A percentile compares a stretch with the other conserved stretches of the same genome.
These are phyloP conservation scores for Euptelea pleiosperma DNA, from an alignment of 164 flowering plant species.

Conservation along the genomic window DNA sequence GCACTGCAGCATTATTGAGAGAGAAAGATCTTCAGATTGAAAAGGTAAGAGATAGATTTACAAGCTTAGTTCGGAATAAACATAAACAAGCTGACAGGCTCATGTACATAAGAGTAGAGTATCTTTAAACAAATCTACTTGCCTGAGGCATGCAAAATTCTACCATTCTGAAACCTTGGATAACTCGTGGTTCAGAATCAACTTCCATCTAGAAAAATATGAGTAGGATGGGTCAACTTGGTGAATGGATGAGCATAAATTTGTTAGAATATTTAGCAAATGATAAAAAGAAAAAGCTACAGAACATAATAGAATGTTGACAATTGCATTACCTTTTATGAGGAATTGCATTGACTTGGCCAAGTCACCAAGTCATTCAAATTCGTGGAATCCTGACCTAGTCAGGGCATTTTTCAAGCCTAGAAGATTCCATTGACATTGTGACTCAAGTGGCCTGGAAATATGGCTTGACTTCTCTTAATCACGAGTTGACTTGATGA, in stretches of 20 bases:
- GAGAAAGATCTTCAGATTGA: slow-evolving; percentile 86
- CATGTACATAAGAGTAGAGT: background rate
- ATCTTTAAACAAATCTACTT: no score
- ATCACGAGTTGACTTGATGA: no score
- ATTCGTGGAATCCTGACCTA: background rate
- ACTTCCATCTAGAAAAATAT: no score
- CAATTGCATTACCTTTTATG: background rate
- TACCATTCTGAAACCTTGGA: no score
- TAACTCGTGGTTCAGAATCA: no score
- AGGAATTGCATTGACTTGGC: background rate
- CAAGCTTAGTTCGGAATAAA: background rate
- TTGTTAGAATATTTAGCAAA: no score
- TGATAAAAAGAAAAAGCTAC: background rate
- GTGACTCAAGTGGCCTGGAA: background rate
- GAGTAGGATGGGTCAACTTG: no score
- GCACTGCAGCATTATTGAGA: slow-evolving; percentile 43
- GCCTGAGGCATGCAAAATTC: no score
- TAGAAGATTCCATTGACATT: background rate
- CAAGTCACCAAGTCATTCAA: background rate
- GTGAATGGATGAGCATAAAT: no score
- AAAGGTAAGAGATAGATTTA: slow-evolving; percentile 51
- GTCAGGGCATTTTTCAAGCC: background rate
- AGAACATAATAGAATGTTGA: background rate
- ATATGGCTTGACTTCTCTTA: background rate
- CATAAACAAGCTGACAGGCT: slow-evolving; percentile 2